phyloP scores from a whole-genome alignment of 805 yeast genomes.

The Lipomyces anomalus region DNA sequence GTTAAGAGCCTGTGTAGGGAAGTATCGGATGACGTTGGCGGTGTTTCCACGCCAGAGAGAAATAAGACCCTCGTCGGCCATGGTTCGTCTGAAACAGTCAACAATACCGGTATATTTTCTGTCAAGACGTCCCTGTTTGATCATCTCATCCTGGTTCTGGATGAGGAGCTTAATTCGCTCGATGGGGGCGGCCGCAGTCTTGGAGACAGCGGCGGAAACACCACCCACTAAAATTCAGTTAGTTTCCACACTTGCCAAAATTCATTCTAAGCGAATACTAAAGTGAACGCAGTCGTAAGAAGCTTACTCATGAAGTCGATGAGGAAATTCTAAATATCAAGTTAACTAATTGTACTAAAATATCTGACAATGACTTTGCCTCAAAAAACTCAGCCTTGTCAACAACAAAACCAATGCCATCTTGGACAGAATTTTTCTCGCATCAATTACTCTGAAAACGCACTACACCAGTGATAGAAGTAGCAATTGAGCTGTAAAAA shows the following conservation, averaged over 20 bases:
- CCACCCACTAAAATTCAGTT: slow-evolving; percentile 68
- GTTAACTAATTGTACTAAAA: too few relatives aligned
- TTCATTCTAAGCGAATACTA: background rate
- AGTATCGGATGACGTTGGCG: slow-evolving; percentile 96
- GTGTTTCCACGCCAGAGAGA: slow-evolving; percentile 99
- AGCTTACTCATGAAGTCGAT: slow-evolving; percentile 33
- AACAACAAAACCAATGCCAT: background rate
- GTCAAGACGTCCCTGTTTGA: slow-evolving; percentile 93
- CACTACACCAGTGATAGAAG: too few relatives aligned
- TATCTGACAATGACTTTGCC: background rate
- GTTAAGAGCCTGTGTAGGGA: slow-evolving; percentile 99
- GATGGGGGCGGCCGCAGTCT: slow-evolving; percentile 97
- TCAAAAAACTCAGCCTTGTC: background rate
- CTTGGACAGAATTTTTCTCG: background rate
- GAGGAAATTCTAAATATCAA: slow-evolving; percentile 26
- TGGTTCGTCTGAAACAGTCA: slow-evolving; percentile 93
- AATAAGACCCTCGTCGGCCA: slow-evolving; percentile 84
- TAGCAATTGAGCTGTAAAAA: background rate
- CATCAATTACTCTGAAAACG: background rate
- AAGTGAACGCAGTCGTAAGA: background rate
- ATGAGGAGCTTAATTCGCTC: slow-evolving; percentile 94
- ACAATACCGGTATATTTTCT: slow-evolving; percentile 80
- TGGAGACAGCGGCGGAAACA: slow-evolving; percentile 97
- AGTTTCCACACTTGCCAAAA: slow-evolving; percentile 1
- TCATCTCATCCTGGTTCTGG: slow-evolving; percentile 97